Evolutionary conservation across 2,329 filamentous ascomycete genomes (phyloP).

Genomic region (Colletotrichum sp.): DNA sequence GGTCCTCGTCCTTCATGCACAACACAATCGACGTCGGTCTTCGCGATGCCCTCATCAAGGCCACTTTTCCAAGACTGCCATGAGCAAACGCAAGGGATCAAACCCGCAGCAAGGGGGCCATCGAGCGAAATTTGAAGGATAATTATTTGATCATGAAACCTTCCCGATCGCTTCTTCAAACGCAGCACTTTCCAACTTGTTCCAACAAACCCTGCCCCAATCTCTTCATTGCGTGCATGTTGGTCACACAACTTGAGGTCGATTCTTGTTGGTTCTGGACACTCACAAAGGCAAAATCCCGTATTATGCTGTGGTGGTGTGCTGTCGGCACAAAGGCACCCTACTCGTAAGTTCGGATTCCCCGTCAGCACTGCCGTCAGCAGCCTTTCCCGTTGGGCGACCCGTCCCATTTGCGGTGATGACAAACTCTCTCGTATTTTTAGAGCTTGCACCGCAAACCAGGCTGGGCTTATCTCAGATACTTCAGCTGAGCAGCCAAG

Average conservation of each 20-base stretch:
- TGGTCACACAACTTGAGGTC: neutral
- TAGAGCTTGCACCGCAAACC: neutral
- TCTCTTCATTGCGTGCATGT: neutral
- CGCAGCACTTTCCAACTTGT: neutral
- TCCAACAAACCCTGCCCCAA: neutral
- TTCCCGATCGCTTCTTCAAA: neutral
- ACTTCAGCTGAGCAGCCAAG: constrained; percentile 5
- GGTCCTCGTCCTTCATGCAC: neutral
- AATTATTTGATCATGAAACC: neutral
- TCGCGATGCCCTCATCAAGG: neutral
- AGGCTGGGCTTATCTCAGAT: constrained; percentile 4
- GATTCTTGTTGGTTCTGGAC: neutral
- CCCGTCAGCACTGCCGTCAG: neutral
- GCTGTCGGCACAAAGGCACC: neutral
- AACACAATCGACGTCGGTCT: neutral
- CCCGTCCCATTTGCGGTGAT: neutral
- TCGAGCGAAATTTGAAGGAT: neutral
- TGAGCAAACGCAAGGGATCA: neutral
- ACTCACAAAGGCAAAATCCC: neutral
- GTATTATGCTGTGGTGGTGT: neutral
- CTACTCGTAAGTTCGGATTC: neutral
- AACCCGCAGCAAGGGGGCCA: neutral
- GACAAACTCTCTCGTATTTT: constrained; percentile 14
- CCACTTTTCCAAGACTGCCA: neutral
- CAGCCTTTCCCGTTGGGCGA: neutral